phyloP scores from a whole-genome alignment of 208 protist species.

The Kentomonas sorsogonicus region DNA sequence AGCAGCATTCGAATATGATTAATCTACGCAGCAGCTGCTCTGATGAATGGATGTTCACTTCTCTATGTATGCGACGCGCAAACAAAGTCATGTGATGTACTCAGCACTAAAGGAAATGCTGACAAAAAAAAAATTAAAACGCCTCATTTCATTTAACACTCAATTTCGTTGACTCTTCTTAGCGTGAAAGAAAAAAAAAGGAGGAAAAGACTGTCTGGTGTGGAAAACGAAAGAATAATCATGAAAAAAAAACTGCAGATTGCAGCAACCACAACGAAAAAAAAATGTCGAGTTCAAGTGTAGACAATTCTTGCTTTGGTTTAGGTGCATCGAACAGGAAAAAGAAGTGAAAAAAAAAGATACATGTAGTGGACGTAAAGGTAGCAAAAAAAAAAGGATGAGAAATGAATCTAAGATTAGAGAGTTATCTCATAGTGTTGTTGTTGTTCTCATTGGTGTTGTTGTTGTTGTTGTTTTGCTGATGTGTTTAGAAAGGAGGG shows the following conservation, averaged over 20 bases:
- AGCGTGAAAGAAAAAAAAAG: not conserved
- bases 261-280: not conserved
- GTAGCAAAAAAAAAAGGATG: not conserved
- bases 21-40: too few relatives aligned
- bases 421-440: too few relatives aligned
- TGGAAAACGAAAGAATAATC: slow-evolving; percentile 2
- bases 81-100: too few relatives aligned
- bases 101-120: too few relatives aligned
- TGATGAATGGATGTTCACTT: too few relatives aligned
- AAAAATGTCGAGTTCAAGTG: not conserved
- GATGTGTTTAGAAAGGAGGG: too few relatives aligned
- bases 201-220: slow-evolving; percentile 3
- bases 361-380: not conserved
- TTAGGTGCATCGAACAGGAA: not conserved
- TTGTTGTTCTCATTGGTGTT: too few relatives aligned
- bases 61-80: too few relatives aligned
- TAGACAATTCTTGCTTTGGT: not conserved
- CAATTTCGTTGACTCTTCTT: not conserved
- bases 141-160: too few relatives aligned
- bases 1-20: not conserved
- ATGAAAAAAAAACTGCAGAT: slow-evolving; percentile 1
- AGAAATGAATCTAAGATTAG: too few relatives aligned
- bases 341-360: slow-evolving; percentile 6
- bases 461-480: too few relatives aligned
- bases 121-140: too few relatives aligned